phyloP scores from a whole-genome alignment of 202 grass and related monocot species.

The Schoenoplectus triqueter region DNA sequence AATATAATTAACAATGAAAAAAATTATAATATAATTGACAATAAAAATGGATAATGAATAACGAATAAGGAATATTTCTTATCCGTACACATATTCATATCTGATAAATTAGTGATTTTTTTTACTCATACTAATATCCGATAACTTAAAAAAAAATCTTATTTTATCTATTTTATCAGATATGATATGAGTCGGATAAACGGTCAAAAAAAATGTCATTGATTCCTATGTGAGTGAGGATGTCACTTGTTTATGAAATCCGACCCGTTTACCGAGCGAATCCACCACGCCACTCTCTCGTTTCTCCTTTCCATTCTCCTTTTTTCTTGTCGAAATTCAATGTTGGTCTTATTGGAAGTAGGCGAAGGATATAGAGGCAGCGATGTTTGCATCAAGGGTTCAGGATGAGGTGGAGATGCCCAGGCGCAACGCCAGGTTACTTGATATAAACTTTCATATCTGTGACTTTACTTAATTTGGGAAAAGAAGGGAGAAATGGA shows the following conservation, averaged over 20 bases:
- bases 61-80: no score
- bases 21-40: no score
- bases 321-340: background rate
- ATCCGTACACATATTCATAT: no score
- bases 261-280: background rate
- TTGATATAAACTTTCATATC: background rate
- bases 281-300: background rate
- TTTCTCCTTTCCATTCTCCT: background rate
- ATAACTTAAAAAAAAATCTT: no score
- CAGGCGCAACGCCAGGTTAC: slow-evolving; percentile 60
- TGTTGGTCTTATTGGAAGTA: background rate
- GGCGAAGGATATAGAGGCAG: slow-evolving; percentile 6
- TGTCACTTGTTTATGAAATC: background rate
- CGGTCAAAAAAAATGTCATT: no score
- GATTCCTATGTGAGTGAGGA: no score
- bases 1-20: no score
- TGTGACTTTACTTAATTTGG: background rate
- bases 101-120: no score
- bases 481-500: background rate
- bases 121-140: no score
- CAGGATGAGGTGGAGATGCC: slow-evolving; percentile 83
- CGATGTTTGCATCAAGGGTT: slow-evolving; percentile 68
- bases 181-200: no score
- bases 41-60: no score
- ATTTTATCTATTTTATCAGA: no score